These are phyloP conservation scores for Microcera coccophila DNA, from an alignment of 2,329 filamentous ascomycete genomes.

Conservation along the genomic window DNA sequence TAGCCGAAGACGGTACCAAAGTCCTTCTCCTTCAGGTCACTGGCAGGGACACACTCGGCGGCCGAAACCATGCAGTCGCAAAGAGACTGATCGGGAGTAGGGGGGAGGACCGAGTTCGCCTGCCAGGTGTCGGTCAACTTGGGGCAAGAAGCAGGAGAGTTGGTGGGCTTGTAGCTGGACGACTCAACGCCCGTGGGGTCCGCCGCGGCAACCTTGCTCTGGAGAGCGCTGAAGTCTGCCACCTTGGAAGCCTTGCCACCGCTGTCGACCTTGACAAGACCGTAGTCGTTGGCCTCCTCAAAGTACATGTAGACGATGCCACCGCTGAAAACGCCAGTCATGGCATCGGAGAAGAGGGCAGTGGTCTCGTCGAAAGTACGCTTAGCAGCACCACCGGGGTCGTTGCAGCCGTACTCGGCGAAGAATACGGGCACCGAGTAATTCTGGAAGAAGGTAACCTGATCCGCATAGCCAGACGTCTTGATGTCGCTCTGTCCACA, in stretches of 20 bases:
- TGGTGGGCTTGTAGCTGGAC: slow-evolving; percentile 67
- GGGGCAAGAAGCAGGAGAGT: slow-evolving; percentile 71
- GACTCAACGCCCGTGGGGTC: slow-evolving; percentile 63
- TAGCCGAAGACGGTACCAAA: slow-evolving; percentile 68
- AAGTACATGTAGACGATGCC: slow-evolving; percentile 99
- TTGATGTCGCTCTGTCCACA: slow-evolving; percentile 79
- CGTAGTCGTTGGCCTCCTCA: slow-evolving; percentile 85
- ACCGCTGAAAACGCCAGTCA: slow-evolving; percentile 86
- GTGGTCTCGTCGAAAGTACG: slow-evolving; percentile 83
- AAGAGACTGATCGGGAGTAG: slow-evolving; percentile 70
- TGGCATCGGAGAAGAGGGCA: slow-evolving; percentile 73
- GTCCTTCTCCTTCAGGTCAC: slow-evolving; percentile 52
- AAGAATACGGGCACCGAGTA: slow-evolving; percentile 97
- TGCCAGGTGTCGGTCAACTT: slow-evolving; percentile 61
- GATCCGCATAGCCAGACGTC: slow-evolving; percentile 73
- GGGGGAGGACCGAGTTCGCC: slow-evolving; percentile 65
- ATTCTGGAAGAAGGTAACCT: slow-evolving; percentile 79
- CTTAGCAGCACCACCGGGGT: slow-evolving; percentile 52
- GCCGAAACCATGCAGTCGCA: slow-evolving; percentile 83
- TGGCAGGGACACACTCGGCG: slow-evolving; percentile 65
- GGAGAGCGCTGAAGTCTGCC: slow-evolving; percentile 70
- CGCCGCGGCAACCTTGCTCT: slow-evolving; percentile 64
- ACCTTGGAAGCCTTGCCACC: slow-evolving; percentile 61
- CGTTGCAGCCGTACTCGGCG: slow-evolving; percentile 97
- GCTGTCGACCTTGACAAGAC: slow-evolving; percentile 60